Conservation (phyloP, 257 asterid species). For the Cynanchum wilfordii region DNA sequence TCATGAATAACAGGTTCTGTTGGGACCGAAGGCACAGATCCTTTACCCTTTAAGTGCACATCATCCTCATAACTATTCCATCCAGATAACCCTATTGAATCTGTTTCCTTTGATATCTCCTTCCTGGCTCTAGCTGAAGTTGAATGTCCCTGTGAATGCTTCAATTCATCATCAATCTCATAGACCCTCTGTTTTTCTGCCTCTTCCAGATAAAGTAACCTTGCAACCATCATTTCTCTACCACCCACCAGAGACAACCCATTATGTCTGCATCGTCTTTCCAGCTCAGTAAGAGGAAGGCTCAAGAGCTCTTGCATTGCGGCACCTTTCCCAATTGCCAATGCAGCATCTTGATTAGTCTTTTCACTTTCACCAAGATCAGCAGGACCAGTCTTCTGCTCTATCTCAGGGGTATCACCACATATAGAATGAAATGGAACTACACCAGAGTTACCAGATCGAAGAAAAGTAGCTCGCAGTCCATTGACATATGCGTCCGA, state of each 20-base stretch:
- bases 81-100: conserved; percentile 34
- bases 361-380: conserved; percentile 43
- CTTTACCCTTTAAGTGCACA: conserved; percentile 41
- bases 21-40: conserved; percentile 24
- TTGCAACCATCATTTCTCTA: conserved; percentile 89
- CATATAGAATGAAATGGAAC: conserved; percentile 75
- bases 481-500: conserved; percentile 93
- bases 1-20: conserved; percentile 33
- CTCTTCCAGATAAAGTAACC: conserved; percentile 84
- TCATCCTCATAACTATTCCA: conserved; percentile 50
- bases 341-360: conserved; percentile 69
- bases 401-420: conserved; percentile 86
- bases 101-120: conserved; percentile 45
- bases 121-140: conserved; percentile 50
- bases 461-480: conserved; percentile 84
- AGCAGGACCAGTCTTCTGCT: conserved; percentile 49
- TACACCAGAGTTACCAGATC: conserved; percentile 78
- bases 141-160: conserved; percentile 50
- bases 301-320: conserved; percentile 69
- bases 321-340: conserved; percentile 94
- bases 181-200: conserved; percentile 80
- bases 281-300: conserved; percentile 77
- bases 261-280: conserved; percentile 86
- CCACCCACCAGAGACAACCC: conserved; percentile 90
- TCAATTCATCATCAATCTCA: conserved; percentile 69